Base-by-base conservation (phyloP, 768 basidiomycete species). In the Mycena haematopus region DNA sequence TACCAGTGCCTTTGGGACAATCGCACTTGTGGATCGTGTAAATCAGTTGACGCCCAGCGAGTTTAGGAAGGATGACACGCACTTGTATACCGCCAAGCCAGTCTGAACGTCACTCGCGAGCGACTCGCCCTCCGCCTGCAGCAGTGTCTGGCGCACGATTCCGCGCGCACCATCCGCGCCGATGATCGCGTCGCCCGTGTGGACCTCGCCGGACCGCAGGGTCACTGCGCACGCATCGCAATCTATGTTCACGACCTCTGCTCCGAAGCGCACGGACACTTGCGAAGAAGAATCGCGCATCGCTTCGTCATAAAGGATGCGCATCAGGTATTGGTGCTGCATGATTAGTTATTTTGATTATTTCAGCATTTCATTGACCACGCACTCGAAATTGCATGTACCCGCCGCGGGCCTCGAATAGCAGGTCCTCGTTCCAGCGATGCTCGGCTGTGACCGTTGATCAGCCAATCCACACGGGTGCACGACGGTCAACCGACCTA, bases 311-410 rank as follows among this genome's bases (percentile, higher is more conserved):
- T 42, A 42, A 8, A 42, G n/a, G n/a, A 42, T 14, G n/a, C 40
- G 40, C 17, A 42, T 19, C 8, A 42, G 19, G 7, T 19, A 6
- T 42, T 21, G 40, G 19, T 42, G 40, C 40, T 42, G 19, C 19
- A 42, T 42, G 40, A 8, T 42, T n/a, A n/a, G n/a, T n/a, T n/a
- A n/a, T 42, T 2, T 14, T 9, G 44, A n/a, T n/a, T n/a, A n/a
- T n/a, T n/a, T n/a, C n/a, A n/a, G n/a, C n/a, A n/a, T n/a, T n/a
- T 36, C 11, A 36, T 36, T 36, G 15, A 5, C 11, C 36, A 35
- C 60, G 2, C 17, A 62, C 60, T 2, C 35, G 38, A 40, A 56
- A 50, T n/a, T 27, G 45, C 60, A 50, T 33, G 29, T 62, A 62
- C 3, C 54, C 52, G 27, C 60, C 60, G 6, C 47, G 53, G 3